These are phyloP conservation scores for Phoma sp. DNA, from an alignment of 2,329 filamentous ascomycete species.

Conservation along the genomic window DNA sequence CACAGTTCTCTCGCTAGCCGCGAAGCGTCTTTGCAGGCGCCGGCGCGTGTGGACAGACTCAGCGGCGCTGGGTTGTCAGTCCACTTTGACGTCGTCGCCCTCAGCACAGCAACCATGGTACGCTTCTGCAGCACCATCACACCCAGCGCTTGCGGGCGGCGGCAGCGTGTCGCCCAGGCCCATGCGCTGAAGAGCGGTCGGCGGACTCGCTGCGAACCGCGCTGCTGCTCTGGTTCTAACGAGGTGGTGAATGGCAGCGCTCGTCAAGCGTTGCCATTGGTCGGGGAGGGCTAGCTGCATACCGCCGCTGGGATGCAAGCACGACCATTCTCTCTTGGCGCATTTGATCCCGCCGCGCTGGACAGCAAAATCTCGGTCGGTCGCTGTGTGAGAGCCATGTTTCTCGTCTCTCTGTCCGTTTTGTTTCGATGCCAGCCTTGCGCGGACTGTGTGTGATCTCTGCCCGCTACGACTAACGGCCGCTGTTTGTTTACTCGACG, in stretches of 20 bases:
- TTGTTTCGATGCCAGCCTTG: constrained; percentile 19
- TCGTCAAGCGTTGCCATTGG: constrained; percentile 1
- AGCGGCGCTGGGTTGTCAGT: background rate
- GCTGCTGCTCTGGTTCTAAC: constrained; percentile 4
- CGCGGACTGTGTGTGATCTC: constrained; percentile 8
- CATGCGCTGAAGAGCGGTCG: background rate
- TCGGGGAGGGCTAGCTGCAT: constrained; percentile 11
- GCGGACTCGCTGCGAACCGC: background rate
- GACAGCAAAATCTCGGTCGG: constrained; percentile 21
- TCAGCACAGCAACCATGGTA: background rate
- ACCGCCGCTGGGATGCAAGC: constrained; percentile 15
- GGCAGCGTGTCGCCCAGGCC: background rate
- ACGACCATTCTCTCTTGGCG: constrained; percentile 16
- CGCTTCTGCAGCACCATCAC: background rate
- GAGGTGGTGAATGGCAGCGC: constrained; percentile 4
- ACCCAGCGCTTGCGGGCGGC: constrained; percentile 9
- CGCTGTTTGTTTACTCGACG: constrained; percentile 14
- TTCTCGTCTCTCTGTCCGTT: constrained; percentile 15
- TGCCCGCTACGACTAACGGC: constrained; percentile 8
- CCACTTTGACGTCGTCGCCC: background rate
- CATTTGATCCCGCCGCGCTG: constrained; percentile 17
- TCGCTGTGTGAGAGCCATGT: constrained; percentile 16
- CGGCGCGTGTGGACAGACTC: background rate
- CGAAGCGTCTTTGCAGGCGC: constrained; percentile 2
- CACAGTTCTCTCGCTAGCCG: background rate